These are phyloP conservation scores for Hymenoscyphus fraxineus DNA, from an alignment of 2,329 filamentous ascomycete species.

Conservation along the genomic window DNA sequence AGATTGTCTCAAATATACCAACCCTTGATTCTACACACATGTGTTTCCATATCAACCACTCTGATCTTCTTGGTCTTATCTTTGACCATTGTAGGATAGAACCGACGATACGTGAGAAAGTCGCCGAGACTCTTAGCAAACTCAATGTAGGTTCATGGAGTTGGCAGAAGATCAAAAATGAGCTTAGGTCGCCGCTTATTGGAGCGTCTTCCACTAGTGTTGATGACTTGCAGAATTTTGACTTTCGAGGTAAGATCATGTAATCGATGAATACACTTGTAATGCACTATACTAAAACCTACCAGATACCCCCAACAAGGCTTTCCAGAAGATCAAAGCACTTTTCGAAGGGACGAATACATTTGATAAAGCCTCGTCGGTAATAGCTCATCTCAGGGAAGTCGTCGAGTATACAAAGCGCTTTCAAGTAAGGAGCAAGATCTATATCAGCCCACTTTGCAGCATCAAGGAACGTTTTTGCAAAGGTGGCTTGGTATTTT, in stretches of 20 bases:
- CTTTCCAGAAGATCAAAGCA: conserved; percentile 54
- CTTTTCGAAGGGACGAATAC: conserved; percentile 61
- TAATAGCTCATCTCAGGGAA: conserved; percentile 75
- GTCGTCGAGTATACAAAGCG: conserved; percentile 73
- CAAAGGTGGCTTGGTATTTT: conserved; percentile 78
- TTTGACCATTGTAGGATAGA: conserved; percentile 86
- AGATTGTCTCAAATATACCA: conserved; percentile 79
- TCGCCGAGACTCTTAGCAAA: conserved; percentile 81
- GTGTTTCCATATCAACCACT: conserved; percentile 89
- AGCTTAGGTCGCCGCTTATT: conserved; percentile 75
- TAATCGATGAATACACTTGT: neutral
- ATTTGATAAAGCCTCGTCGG: conserved; percentile 70
- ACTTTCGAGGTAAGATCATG: conserved; percentile 66
- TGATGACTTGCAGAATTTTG: conserved; percentile 85
- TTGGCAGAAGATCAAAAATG: conserved; percentile 78
- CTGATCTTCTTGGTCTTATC: conserved; percentile 79
- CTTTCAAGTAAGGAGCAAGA: conserved; percentile 69
- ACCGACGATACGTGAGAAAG: conserved; percentile 59
- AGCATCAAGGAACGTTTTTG: conserved; percentile 93
- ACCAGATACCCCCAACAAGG: conserved; percentile 53
- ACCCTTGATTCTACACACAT: conserved; percentile 67
- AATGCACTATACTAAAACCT: conserved; percentile 11
- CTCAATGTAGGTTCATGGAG: conserved; percentile 77
- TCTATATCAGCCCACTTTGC: conserved; percentile 80
- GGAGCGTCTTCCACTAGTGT: conserved; percentile 85